phyloP scores from a whole-genome alignment of 257 asterid genomes.

The Coffea eugenioides region DNA sequence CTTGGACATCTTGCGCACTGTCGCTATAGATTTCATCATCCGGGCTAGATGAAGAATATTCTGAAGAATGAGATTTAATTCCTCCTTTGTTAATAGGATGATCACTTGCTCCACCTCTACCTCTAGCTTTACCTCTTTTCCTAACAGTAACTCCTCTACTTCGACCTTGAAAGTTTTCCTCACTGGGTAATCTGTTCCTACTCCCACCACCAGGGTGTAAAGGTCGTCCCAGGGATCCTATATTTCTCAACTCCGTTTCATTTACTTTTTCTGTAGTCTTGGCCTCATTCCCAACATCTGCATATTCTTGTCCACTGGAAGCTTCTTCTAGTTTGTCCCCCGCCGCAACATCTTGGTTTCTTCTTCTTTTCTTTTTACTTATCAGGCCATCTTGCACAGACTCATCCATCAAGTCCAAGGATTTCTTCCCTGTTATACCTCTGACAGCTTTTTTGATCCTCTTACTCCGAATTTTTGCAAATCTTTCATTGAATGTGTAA shows the following conservation, averaged over 20 bases:
- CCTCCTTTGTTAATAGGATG: conserved; percentile 38
- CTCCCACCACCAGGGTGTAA: conserved; percentile 19
- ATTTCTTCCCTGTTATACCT: conserved; percentile 60
- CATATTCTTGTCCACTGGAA: conserved; percentile 25
- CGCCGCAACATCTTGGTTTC: conserved; percentile 31
- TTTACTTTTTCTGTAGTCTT: conserved; percentile 23
- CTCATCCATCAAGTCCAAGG: conserved; percentile 47
- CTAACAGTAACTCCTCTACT: conserved; percentile 27
- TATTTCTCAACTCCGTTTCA: conserved; percentile 40
- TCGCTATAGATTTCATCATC: conserved; percentile 32
- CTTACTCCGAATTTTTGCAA: conserved; percentile 93
- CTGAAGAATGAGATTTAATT: conserved; percentile 27
- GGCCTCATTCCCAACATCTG: conserved; percentile 26
- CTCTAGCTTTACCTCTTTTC: conserved; percentile 35
- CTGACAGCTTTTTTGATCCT: conserved; percentile 87
- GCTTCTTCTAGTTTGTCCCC: conserved; percentile 29
- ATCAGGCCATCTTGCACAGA: conserved; percentile 35
- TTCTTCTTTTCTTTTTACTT: conserved; percentile 51
- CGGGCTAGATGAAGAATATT: conserved; percentile 31
- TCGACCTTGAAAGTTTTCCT: conserved; percentile 19
- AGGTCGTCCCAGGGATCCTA: conserved; percentile 26
- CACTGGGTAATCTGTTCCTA: conserved; percentile 18
- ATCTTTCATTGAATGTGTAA: conserved; percentile 88
- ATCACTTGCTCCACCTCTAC: conserved; percentile 31
- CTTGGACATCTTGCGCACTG: conserved; percentile 37